phyloP scores from a whole-genome alignment of 192 early-diverging fungal genomes.

The Piromyces finnis region DNA sequence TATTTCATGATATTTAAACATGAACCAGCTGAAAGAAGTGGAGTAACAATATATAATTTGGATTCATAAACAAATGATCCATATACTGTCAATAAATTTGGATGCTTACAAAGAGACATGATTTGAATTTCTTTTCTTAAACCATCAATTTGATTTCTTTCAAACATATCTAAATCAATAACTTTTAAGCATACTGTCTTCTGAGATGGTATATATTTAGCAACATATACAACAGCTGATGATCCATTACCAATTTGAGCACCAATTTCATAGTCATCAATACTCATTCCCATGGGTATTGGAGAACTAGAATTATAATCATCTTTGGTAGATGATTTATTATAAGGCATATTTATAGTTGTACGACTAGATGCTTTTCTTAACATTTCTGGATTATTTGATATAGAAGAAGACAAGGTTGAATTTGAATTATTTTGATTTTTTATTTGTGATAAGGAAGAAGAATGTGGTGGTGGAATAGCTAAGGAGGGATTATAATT shows the following conservation, averaged over 20 bases:
- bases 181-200: conserved; percentile 60
- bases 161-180: conserved; percentile 81
- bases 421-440: neutral
- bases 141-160: conserved; percentile 80
- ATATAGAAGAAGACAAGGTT: neutral
- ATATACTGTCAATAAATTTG: conserved; percentile 64
- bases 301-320: neutral
- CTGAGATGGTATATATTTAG: conserved; percentile 49
- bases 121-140: conserved; percentile 68
- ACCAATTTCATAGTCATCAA: neutral
- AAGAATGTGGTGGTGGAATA: neutral
- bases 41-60: conserved; percentile 68
- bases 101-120: conserved; percentile 72
- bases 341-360: neutral
- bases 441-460: neutral
- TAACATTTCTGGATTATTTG: neutral
- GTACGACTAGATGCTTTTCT: neutral
- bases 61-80: conserved; percentile 66
- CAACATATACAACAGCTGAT: conserved; percentile 74
- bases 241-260: conserved; percentile 34
- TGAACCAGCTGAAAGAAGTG: conserved; percentile 53
- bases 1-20: conserved; percentile 81
- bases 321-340: neutral
- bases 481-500: neutral
- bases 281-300: neutral